Evolutionary conservation across 305 asterid species (phyloP), one percentile per base, ranked within the genome.

Genomic region (Fraxinus nigra): DNA sequence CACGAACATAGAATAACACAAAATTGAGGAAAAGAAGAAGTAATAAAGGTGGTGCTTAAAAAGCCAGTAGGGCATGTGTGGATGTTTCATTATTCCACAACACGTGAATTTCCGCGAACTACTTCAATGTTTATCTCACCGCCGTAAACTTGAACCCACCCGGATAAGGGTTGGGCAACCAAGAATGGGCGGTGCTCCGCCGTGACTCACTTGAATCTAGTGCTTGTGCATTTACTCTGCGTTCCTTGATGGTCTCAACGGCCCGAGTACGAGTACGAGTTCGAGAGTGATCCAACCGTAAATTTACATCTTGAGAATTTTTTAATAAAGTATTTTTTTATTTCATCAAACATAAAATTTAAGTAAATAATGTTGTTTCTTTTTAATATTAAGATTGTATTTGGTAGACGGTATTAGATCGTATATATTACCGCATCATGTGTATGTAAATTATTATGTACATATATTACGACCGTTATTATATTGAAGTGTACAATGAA

Each of bases 1-100:
- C 84, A 83, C 82, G 79, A 83, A 56, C 77, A 74, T 88, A 54
- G 72, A 75, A 83, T 37, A 61, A n/a, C 32, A 79, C 80, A 48
- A 72, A 79, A 78, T 8, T 26, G 59, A 70, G 34, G 26, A 65
- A 43, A 72, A 72, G 11, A 5, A 38, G 32, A 5, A 30, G 28
- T 13, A 22, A 43, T 28, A 79, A 48, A 30, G 56, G 33, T 13
- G 11, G 8, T 34, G 18, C 9, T 2, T 18, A 35, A 7, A 81
- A 65, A 43, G 70, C 13, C 63, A 22, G 48, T 73, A 3, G n/a
- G 75, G 7, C 67, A 65, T 75, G 56, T 74, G 82, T 75, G 37
- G n/a, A 40, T 84, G 87, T 84, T 82, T 46, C 63, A 59, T 3
- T 26, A 48, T 43, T 38, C 3, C 79, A 13, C 86, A 82, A 84